These are phyloP conservation scores for Lasiodiplodia theobromae DNA, from an alignment of 2,329 filamentous ascomycete species.

Conservation along the genomic window DNA sequence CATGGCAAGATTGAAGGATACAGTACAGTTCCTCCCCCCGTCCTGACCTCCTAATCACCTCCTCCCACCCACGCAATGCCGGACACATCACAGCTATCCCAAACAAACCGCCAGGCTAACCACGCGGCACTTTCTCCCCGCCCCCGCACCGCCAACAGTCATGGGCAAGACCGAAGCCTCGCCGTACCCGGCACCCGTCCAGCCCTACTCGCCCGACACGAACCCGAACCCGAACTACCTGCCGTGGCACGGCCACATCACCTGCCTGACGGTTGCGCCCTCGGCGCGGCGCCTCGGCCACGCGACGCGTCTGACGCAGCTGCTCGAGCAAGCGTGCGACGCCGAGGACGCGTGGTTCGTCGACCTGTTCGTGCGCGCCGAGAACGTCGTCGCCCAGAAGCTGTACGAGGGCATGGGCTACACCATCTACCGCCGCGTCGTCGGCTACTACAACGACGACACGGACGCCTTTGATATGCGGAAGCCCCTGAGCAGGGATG, in stretches of 20 bases:
- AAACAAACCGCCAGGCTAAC: not conserved
- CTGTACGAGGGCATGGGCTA: slow-evolving; percentile 93
- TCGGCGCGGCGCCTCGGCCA: slow-evolving; percentile 85
- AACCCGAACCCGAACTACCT: slow-evolving; percentile 72
- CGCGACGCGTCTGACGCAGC: slow-evolving; percentile 80
- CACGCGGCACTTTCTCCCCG: not conserved
- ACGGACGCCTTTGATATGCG: slow-evolving; percentile 98
- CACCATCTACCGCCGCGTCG: slow-evolving; percentile 85
- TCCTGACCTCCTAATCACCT: not conserved
- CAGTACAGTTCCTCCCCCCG: slow-evolving; percentile 61
- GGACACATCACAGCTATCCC: no score
- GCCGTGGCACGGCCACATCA: slow-evolving; percentile 99
- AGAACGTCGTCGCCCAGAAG: slow-evolving; percentile 84
- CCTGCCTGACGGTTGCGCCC: slow-evolving; percentile 90
- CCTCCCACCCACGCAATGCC: not conserved
- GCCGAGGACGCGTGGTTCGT: slow-evolving; percentile 91
- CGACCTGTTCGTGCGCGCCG: slow-evolving; percentile 89
- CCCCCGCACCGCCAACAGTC: slow-evolving; percentile 60
- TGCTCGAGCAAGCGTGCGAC: slow-evolving; percentile 83
- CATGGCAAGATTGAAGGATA: slow-evolving; percentile 93
- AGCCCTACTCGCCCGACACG: slow-evolving; percentile 69
- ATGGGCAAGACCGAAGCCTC: slow-evolving; percentile 94
- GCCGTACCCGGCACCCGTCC: slow-evolving; percentile 74
- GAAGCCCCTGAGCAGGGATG: slow-evolving; percentile 85
- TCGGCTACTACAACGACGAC: slow-evolving; percentile 93